Percentiles rank a stretch among this genome's conserved stretches.
Evolutionary conservation across 129 eudicot species (phyloP).

Genomic region (Glebionis coronaria): DNA sequence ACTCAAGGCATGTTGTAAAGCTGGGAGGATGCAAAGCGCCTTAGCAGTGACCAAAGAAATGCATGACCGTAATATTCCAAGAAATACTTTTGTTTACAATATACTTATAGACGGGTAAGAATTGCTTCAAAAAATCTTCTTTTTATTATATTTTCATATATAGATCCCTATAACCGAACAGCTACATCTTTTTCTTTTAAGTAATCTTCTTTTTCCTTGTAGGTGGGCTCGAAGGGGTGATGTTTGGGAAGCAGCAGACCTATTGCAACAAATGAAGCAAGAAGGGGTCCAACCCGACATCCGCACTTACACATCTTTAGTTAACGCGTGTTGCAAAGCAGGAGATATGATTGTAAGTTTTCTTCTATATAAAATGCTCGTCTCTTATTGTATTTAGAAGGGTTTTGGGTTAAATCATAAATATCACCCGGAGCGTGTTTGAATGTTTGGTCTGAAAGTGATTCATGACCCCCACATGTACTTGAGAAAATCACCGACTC

Average conservation of each 20-base stretch:
- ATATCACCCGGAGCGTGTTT: background rate
- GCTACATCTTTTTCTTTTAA: background rate
- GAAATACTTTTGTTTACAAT: slow-evolving; percentile 86
- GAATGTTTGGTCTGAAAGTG: background rate
- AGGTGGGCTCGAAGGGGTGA: slow-evolving; percentile 99
- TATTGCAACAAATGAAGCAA: slow-evolving; percentile 94
- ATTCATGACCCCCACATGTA: background rate
- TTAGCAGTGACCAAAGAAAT: slow-evolving; percentile 97
- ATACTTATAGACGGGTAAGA: slow-evolving; percentile 89
- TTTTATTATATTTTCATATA: background rate
- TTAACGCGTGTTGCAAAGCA: slow-evolving; percentile 95
- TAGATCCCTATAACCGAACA: background rate
- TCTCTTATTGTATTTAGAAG: background rate
- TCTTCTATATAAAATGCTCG: background rate
- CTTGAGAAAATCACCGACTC: no score
- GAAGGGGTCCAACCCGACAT: slow-evolving; percentile 95
- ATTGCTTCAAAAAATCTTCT: background rate
- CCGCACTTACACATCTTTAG: slow-evolving; percentile 90
- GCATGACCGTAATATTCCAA: slow-evolving; percentile 64
- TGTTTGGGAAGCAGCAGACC: slow-evolving; percentile 99
- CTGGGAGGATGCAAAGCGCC: slow-evolving; percentile 99
- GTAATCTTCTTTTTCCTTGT: slow-evolving; percentile 15
- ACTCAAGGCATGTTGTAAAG: slow-evolving; percentile 94
- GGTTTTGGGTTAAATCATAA: background rate
- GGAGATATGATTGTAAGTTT: slow-evolving; percentile 92